A percentile compares a stretch with the other conserved stretches of the same genome.
phyloP scores from a whole-genome alignment of 352 stramenopile genomes.

The Pythium utonaiense region DNA sequence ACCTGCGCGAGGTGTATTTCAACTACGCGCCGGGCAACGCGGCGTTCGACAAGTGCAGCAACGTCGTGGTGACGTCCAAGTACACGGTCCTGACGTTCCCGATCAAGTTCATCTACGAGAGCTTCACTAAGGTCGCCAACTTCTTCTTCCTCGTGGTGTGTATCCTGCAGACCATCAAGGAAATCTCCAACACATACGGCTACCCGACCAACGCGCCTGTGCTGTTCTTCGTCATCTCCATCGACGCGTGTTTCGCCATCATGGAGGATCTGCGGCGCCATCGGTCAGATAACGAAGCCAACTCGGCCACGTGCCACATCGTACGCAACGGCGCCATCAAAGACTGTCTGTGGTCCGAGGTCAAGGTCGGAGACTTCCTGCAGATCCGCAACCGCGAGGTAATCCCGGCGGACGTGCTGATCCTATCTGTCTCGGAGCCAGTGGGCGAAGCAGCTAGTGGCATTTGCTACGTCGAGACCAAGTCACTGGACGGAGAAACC shows the following conservation, averaged over 20 bases:
- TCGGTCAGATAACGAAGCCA: constrained; percentile 77
- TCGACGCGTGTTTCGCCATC: constrained; percentile 87
- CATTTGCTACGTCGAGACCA: constrained; percentile 57
- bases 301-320: constrained; percentile 68
- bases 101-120: constrained; percentile 87
- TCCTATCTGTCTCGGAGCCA: constrained; percentile 74
- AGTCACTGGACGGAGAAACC: background rate
- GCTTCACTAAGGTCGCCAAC: constrained; percentile 89
- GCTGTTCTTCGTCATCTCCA: constrained; percentile 88
- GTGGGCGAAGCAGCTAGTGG: constrained; percentile 62
- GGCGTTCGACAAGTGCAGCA: constrained; percentile 63
- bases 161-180: constrained; percentile 80
- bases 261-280: constrained; percentile 86
- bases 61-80: constrained; percentile 89
- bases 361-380: constrained; percentile 85
- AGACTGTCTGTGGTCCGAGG: constrained; percentile 72
- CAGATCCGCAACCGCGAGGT: constrained; percentile 79
- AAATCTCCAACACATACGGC: constrained; percentile 82
- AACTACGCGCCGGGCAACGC: constrained; percentile 69
- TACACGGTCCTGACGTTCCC: constrained; percentile 87
- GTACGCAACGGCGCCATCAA: constrained; percentile 65
- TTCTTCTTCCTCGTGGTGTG: constrained; percentile 93
- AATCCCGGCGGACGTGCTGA: constrained; percentile 81
- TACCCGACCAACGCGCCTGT: constrained; percentile 73
- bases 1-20: constrained; percentile 65